Conservation (phyloP, 1,139 yeast species). For the Lodderomyces jiufengensis region DNA sequence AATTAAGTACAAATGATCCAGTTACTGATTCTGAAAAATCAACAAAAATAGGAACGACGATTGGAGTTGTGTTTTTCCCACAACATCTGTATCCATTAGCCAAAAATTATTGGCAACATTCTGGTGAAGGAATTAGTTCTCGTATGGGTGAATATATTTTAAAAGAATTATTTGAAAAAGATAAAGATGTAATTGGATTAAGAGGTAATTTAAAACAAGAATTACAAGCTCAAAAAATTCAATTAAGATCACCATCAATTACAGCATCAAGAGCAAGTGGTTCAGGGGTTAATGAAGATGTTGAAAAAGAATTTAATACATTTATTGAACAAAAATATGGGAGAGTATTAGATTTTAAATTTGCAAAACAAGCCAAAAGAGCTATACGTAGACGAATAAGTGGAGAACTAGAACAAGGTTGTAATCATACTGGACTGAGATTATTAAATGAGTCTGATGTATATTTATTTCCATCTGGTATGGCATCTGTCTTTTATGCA, state of each 20-base stretch:
- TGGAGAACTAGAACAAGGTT: conserved; percentile 54
- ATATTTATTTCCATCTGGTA: conserved; percentile 82
- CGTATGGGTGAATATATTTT: conserved; percentile 82
- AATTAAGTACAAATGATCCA: conserved; percentile 73
- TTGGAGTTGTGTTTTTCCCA: conserved; percentile 78
- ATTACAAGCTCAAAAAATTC: conserved; percentile 37
- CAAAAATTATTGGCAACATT: conserved; percentile 92
- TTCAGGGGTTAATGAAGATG: conserved; percentile 24
- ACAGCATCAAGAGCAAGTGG: conserved; percentile 20
- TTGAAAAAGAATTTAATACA: conserved; percentile 54
- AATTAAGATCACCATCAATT: conserved; percentile 32
- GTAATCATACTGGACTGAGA: conserved; percentile 15
- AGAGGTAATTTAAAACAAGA: conserved; percentile 29
- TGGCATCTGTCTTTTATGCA: conserved; percentile 86
- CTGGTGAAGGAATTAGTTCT: conserved; percentile 93
- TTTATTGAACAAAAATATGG: conserved; percentile 90
- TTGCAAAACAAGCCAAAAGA: conserved; percentile 69
- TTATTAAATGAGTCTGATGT: conserved; percentile 58
- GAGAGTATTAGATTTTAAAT: conserved; percentile 74
- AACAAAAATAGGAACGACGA: conserved; percentile 57
- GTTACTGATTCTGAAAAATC: conserved; percentile 54
- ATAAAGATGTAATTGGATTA: conserved; percentile 4
- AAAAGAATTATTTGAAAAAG: conserved; percentile 50
- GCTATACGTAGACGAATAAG: conserved; percentile 76
- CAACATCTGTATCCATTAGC: conserved; percentile 55